Evolutionary conservation across 1,284 basidiomycete species (phyloP).

Genomic region (Grifola frondosa): DNA sequence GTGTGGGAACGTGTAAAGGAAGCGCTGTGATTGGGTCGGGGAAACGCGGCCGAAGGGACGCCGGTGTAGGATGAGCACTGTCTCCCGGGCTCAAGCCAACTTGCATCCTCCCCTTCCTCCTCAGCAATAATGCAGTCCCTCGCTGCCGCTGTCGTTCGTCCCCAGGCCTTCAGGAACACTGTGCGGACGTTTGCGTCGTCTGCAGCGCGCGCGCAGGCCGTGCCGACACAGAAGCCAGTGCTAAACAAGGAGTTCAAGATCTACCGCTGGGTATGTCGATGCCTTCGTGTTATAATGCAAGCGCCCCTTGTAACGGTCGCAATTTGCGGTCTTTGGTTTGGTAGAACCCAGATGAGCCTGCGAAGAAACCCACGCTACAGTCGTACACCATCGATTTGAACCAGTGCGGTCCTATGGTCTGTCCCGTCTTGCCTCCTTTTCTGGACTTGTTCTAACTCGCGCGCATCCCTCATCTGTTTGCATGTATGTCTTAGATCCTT

Average conservation of each 20-base stretch:
- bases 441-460: not conserved
- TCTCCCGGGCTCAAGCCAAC: slow-evolving; percentile 10
- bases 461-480: slow-evolving; percentile 25
- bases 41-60: slow-evolving; percentile 23
- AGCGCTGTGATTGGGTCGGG: slow-evolving; percentile 23
- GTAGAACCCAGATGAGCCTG: slow-evolving; percentile 96
- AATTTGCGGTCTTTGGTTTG: not conserved
- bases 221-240: slow-evolving; percentile 40
- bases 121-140: slow-evolving; percentile 28
- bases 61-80: slow-evolving; percentile 19
- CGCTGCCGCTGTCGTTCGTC: slow-evolving; percentile 19
- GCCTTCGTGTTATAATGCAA: too few species aligned
- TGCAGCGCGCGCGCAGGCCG: slow-evolving; percentile 36
- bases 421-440: slow-evolving; percentile 26
- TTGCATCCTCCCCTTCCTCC: slow-evolving; percentile 11
- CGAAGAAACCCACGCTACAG: slow-evolving; percentile 90
- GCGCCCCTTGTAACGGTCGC: too few species aligned
- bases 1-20: too few species aligned
- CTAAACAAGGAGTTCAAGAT: slow-evolving; percentile 90
- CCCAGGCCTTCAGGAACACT: slow-evolving; percentile 11
- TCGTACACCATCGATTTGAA: slow-evolving; percentile 92
- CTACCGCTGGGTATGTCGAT: slow-evolving; percentile 80
- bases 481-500: slow-evolving; percentile 63
- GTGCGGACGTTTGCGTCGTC: slow-evolving; percentile 38
- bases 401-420: slow-evolving; percentile 94